Evolutionary conservation across 305 asterid species (phyloP).

Genomic region (Lippia alba): DNA sequence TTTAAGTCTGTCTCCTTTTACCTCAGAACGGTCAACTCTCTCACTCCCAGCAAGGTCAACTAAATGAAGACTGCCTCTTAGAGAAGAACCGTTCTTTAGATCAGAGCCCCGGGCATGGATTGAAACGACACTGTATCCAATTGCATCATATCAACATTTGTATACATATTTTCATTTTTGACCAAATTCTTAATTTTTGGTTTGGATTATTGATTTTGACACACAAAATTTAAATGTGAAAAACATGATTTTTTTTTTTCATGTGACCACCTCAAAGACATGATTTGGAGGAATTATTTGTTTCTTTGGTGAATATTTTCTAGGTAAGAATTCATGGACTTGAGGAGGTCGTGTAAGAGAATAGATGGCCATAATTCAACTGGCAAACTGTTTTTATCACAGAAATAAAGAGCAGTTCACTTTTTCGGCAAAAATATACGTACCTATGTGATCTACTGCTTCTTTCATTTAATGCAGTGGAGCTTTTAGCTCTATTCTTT

Average conservation of each 20-base stretch:
- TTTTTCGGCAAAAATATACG: conserved; percentile 6
- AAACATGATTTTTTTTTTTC: no score
- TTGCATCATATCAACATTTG: conserved; percentile 21
- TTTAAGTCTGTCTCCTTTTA: conserved; percentile 78
- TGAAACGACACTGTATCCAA: conserved; percentile 58
- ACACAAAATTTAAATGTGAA: no score
- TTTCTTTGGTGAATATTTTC: no score
- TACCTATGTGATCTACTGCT: conserved; percentile 92
- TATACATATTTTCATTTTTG: background rate
- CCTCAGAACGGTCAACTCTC: conserved; percentile 89
- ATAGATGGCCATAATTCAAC: no score
- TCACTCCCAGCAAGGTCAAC: conserved; percentile 96
- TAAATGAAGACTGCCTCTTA: conserved; percentile 77
- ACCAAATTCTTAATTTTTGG: no score
- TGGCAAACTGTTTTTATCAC: background rate
- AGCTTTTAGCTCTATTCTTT: conserved; percentile 72
- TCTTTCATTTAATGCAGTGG: conserved; percentile 80
- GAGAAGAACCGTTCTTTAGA: conserved; percentile 60
- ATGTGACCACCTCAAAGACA: no score
- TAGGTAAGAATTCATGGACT: no score
- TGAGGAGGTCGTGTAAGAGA: no score
- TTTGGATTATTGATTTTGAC: no score
- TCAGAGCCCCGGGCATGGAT: conserved; percentile 70
- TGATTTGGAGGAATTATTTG: no score
- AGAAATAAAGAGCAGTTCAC: conserved; percentile 3